These are phyloP conservation scores for Ganoderma lucidum DNA, from an alignment of 1,284 basidiomycete genomes.

Conservation along the genomic window DNA sequence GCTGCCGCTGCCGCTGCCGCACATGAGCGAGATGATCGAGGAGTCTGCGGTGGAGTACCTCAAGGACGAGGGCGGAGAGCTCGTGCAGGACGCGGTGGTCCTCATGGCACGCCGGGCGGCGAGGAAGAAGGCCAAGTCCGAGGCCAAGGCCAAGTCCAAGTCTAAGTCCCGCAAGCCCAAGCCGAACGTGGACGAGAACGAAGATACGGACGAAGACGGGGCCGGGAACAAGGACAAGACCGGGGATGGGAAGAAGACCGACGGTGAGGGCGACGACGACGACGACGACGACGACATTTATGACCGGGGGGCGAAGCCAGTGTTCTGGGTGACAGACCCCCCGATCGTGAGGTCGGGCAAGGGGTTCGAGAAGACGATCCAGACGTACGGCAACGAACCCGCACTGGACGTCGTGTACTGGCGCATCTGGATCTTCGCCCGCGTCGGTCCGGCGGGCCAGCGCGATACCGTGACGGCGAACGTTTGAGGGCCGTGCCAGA, in stretches of 20 bases:
- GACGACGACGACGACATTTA: neutral
- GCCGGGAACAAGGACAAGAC: neutral
- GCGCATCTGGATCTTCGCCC: constrained; percentile 29
- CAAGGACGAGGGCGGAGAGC: constrained; percentile 1
- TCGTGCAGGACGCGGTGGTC: neutral
- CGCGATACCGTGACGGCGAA: neutral
- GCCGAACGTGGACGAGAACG: neutral
- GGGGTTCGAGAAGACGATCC: constrained; percentile 19
- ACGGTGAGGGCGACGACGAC: neutral
- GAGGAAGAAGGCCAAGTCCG: neutral
- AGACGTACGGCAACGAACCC: constrained; percentile 34
- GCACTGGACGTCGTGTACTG: constrained; percentile 26
- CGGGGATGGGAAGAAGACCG: neutral
- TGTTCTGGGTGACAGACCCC: constrained; percentile 30
- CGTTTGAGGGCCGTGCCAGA: no score
- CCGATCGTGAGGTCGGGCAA: constrained; percentile 10
- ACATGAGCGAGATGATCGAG: neutral
- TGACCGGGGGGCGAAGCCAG: neutral
- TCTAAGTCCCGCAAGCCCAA: no score
- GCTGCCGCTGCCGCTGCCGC: constrained; percentile 12
- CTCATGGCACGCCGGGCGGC: neutral
- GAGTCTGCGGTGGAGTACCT: constrained; percentile 5
- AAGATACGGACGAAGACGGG: neutral
- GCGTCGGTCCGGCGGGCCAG: constrained; percentile 15
- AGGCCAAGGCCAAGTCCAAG: no score